Evolutionary conservation across 169 alveolate species (phyloP), one percentile per base, ranked within the genome.

Genomic region (Plasmodium gonderi): DNA sequence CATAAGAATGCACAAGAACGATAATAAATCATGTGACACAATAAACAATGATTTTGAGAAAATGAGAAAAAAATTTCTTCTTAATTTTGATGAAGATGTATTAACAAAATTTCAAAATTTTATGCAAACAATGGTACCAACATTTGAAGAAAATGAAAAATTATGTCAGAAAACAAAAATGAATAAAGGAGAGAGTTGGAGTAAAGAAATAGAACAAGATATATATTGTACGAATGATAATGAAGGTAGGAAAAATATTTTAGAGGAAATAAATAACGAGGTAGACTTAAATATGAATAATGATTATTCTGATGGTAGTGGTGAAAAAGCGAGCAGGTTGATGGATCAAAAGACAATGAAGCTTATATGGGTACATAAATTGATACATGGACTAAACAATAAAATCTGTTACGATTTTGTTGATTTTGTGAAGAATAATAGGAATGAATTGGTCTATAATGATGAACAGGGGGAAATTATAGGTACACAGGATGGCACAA

Each of bases 341-440:
- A 44, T 44, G n/a, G n/a, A 75, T 75, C 11, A 51, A 23, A 78
- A n/a, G 29, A 54, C 45, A 45, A 14, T 3, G 47, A 74, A 74
- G 17, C 20, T 54, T 72, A 78, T 49, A 8, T 85, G 92, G 89
- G 74, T 74, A 45, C 80, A 85, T 26, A 75, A 47, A 11, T 42
- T 85, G 11, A 23, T 85, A 17, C 12, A 75, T 5, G 4, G 79
- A 8, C 42, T 85, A 33, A 85, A 36, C 54, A 85, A 85, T 60
- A 54, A 51, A 11, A 45, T 85, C 33, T 81, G 44, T 49, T 85
- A 40, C 33, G 23, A 85, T 75, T 85, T 85, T 75, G 42, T 85
- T 26, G 72, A 85, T n/a, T 85, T 85, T 54, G 81, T 75, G 36
- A 85, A 45, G 79, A 85, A 33, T 20, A 26, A 75, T 51, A 85